Evolutionary conservation across 352 stramenopile species (phyloP).

Genomic region (Phytophthora citricola): DNA sequence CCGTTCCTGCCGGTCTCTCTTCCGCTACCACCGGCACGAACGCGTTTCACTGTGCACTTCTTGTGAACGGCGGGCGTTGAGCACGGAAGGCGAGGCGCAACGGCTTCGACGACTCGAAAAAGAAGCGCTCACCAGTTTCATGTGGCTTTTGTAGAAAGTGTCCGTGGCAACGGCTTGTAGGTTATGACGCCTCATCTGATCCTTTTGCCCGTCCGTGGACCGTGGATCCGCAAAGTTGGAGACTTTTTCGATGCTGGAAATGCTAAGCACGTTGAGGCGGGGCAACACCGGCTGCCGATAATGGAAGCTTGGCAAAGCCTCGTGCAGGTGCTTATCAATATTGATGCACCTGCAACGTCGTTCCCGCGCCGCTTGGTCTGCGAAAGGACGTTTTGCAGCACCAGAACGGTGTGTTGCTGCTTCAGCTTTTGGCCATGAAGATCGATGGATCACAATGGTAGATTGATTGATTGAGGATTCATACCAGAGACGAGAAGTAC

Average conservation of each 20-base stretch:
- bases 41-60: conserved; percentile 26
- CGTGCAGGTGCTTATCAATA: background rate
- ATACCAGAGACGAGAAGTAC: conserved; percentile 73
- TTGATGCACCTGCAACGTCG: background rate
- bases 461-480: conserved; percentile 29
- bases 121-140: conserved; percentile 25
- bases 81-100: conserved; percentile 2
- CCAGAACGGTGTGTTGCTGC: conserved; percentile 1
- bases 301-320: conserved; percentile 1
- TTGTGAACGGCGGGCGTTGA: conserved; percentile 32
- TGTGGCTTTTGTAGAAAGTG: conserved; percentile 23
- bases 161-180: conserved; percentile 1
- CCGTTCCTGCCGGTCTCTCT: conserved; percentile 1
- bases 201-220: background rate
- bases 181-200: conserved; percentile 7
- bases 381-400: conserved; percentile 6
- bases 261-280: background rate
- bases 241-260: conserved; percentile 3
- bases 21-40: background rate
- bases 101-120: conserved; percentile 6
- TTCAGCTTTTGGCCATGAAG: conserved; percentile 6
- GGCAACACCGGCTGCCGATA: background rate
- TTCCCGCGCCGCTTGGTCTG: background rate
- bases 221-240: background rate
- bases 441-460: background rate